Base-by-base conservation (phyloP, 129 eudicot genomes). In the Centaurea solstitialis region DNA sequence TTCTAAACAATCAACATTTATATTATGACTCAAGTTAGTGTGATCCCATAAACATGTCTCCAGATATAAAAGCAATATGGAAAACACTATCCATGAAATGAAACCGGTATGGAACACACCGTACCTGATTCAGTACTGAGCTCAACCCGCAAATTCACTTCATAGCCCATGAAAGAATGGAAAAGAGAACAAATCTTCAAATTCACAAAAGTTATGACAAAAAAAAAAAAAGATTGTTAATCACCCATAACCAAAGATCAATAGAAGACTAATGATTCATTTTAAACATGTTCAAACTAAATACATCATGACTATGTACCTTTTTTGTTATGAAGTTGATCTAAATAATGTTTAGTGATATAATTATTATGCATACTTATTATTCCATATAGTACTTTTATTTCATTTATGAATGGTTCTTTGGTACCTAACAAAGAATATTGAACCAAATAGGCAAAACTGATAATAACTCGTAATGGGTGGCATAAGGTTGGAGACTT, bases 131-230 rank as follows among this genome's bases (percentile, higher is more conserved):
- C 87, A 2, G 30, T 5, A 76, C 75, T 66, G 18, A 81, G 37
- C 57, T 78, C 92, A 65, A 92, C 64, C 45, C 87, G 77, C 1
- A 84, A 80, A 81, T 85, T 82, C 70, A 89, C 79, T 38, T 89
- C 85, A 68, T 80, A 82, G 76, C 74, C 37, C 81, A 47, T 12
- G 47, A 76, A 68, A 50, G 85, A 86, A 81, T 79, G 80, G 26
- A 89, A 66, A 78, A 88, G 80, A 45, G 5, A 6, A 72, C 85
- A 77, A 53, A 47, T 6, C n/a, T 47, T 1, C 6, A 47, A 47
- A 47, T 26, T 26, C 1, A 26, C 30, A 0, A 26, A 26, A 26
- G 2, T 26, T 26, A 26, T 26, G 30, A 26, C 30, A 26, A 26
- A 26, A 26, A 2, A 26, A 26, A n/a, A 26, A 26, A n/a, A n/a